phyloP scores from a whole-genome alignment of 257 asterid species.

The Solanum dulcamara region DNA sequence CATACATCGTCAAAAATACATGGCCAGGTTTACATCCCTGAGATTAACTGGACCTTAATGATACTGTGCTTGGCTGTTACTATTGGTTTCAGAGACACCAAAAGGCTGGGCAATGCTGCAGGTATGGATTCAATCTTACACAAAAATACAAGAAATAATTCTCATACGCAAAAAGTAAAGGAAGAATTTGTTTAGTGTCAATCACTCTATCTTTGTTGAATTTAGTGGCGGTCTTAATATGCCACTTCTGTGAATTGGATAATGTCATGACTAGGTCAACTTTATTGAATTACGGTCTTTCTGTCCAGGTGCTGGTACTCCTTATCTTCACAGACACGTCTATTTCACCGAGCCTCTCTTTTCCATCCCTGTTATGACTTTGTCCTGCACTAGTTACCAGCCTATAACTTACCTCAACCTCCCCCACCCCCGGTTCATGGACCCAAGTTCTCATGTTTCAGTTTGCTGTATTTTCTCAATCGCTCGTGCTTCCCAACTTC shows the following conservation, averaged over 20 bases:
- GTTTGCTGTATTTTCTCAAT: background rate
- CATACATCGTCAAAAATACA: conserved; percentile 82
- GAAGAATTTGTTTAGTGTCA: background rate
- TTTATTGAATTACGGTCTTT: background rate
- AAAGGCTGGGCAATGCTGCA: conserved; percentile 79
- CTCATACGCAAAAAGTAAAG: background rate
- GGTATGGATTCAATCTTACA: conserved; percentile 26
- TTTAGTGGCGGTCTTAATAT: background rate
- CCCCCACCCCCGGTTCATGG: background rate
- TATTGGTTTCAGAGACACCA: conserved; percentile 84
- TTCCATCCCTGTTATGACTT: background rate
- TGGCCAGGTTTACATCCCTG: conserved; percentile 96
- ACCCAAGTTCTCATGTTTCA: background rate
- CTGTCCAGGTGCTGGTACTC: background rate
- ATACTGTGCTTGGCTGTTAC: conserved; percentile 81
- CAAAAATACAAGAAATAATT: background rate
- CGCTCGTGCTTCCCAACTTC: background rate
- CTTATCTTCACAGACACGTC: background rate
- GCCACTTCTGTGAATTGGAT: background rate
- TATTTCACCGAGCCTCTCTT: background rate
- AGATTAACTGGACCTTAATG: conserved; percentile 83
- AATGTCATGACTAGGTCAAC: background rate
- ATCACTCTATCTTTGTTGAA: background rate
- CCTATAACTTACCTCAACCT: background rate
- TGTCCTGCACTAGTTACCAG: background rate